These are phyloP conservation scores for Verbena officinalis DNA, from an alignment of 257 asterid genomes.

Conservation along the genomic window DNA sequence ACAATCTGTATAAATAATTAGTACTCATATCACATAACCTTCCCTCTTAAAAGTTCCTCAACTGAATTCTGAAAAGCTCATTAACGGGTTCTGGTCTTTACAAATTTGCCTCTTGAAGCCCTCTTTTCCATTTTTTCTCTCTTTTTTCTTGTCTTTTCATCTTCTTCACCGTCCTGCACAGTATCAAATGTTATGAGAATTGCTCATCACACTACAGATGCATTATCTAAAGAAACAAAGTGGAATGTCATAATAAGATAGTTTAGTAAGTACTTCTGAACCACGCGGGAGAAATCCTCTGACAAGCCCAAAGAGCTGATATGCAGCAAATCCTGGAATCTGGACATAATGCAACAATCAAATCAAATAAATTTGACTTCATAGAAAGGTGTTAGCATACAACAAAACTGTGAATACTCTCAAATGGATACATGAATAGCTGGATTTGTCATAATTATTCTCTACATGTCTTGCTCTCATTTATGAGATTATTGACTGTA, in stretches of 20 bases:
- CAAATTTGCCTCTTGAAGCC: conserved; percentile 83
- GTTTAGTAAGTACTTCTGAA: conserved; percentile 55
- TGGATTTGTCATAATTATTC: not conserved
- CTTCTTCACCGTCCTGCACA: conserved; percentile 81
- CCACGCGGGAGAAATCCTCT: conserved; percentile 78
- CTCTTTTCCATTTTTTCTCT: conserved; percentile 93
- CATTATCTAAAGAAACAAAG: not conserved
- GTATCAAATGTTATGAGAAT: conserved; percentile 21
- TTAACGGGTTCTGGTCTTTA: conserved; percentile 67
- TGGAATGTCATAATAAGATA: not conserved
- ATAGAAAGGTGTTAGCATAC: not conserved
- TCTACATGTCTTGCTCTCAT: not conserved
- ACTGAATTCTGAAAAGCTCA: not conserved
- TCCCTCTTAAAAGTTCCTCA: conserved; percentile 7
- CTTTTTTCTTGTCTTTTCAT: conserved; percentile 81
- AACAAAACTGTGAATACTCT: not conserved
- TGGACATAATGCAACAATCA: conserved; percentile 32
- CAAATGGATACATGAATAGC: not conserved
- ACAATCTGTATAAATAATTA: not conserved
- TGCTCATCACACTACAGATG: not conserved
- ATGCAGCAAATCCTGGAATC: conserved; percentile 92
- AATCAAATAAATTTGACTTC: conserved; percentile 7
- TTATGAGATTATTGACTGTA: not conserved
- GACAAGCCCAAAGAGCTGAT: conserved; percentile 76
- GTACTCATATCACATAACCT: not conserved